These are phyloP conservation scores for Rutstroemia sp. DNA, from an alignment of 2,329 filamentous ascomycete species.

Conservation along the genomic window DNA sequence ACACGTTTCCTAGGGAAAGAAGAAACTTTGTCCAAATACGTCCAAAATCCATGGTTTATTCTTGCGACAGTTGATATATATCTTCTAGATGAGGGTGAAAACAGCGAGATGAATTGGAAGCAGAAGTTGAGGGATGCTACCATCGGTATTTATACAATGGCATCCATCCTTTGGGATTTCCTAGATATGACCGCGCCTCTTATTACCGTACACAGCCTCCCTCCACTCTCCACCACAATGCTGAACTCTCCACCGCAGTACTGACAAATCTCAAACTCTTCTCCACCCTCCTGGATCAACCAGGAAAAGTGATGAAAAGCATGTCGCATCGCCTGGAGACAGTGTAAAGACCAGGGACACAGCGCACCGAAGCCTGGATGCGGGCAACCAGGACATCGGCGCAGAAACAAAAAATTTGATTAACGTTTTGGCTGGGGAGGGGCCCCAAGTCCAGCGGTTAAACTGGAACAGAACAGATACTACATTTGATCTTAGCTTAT, in stretches of 20 bases:
- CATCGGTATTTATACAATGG: too few relatives aligned
- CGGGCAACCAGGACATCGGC: constrained; percentile 48
- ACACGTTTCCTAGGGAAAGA: not conserved
- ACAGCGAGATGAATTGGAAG: not conserved
- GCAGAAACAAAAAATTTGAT: constrained; percentile 17
- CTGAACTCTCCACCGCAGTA: too few relatives aligned
- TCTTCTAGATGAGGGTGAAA: not conserved
- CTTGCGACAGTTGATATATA: not conserved
- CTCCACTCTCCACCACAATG: too few relatives aligned
- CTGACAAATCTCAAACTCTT: not conserved
- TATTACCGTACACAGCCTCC: too few relatives aligned
- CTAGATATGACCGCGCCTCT: too few relatives aligned
- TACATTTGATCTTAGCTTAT: constrained; percentile 52
- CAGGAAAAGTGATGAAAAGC: not conserved
- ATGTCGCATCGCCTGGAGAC: not conserved
- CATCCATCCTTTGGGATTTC: too few relatives aligned
- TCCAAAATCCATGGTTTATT: constrained; percentile 34
- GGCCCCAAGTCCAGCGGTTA: constrained; percentile 45
- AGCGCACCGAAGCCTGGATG: not conserved
- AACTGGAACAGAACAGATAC: constrained; percentile 65
- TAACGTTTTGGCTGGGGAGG: not conserved
- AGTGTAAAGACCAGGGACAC: not conserved
- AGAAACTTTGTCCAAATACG: constrained; percentile 5
- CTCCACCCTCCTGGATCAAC: not conserved
- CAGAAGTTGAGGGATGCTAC: too few relatives aligned